Base-by-base conservation (phyloP, 2,329 filamentous ascomycete species). In the Polychaeton citri region DNA sequence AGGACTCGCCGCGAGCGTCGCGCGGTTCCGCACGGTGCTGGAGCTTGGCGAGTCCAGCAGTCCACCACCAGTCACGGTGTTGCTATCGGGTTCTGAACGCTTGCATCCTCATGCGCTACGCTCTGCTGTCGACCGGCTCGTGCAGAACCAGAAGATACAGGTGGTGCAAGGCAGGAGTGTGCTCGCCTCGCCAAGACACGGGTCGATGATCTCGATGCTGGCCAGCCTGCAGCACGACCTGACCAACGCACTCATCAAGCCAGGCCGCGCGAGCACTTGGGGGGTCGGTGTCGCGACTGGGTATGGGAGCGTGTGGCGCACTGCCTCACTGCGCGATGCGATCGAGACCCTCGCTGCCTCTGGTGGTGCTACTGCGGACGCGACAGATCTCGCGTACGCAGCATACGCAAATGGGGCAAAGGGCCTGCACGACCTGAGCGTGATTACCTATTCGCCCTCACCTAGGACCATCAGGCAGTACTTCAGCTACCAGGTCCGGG, bases 51-150 rank as follows among this genome's bases (percentile, higher is more conserved):
- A 32, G 18, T 16, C 30, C 30, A 32, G 5, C 17, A 32, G 3
- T 12, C 12, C 4, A 4, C 13, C 30, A 17, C 10, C 30, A 10
- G 36, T 44, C 28, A 41, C 43, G 8, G 45, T 41, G 8, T 24
- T 44, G 10, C 42, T 47, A 13, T 18, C 35, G 13, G 36, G 32
- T 8, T 19, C 38, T 15, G 33, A 46, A 17, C 36, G 35, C 6
- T 43, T 41, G 20, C 45, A 47, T 30, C 45, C 45, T 20, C 36
- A 46, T 32, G 41, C 43, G 6, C 16, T 41, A 6, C 38, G 41
- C n/a, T 34, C 33, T 17, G 45, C 45, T n/a, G 38, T 39, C 10
- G 37, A 39, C 7, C 39, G 42, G 16, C 36, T 47, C 5, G 8
- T 38, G 24, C 38, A 39, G 17, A 37, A 47, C 33, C 17, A 19